Conservation (phyloP, 73 alveolate species). For the Tetrahymena borealis region DNA sequence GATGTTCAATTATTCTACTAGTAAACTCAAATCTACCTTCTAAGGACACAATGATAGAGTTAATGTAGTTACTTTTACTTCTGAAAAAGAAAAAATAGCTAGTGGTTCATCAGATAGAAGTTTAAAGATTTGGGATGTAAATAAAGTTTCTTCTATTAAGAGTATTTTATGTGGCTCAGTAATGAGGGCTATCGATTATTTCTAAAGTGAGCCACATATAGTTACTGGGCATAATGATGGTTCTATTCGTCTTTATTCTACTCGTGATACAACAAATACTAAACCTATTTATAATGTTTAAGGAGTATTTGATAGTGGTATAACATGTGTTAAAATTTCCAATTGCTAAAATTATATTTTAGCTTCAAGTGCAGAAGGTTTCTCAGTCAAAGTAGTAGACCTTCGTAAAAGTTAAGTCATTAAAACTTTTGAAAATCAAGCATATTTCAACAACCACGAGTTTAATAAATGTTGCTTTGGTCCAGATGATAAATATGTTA, state of each 20-base stretch:
- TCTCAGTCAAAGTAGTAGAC: conserved; percentile 9
- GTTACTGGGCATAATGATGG: conserved; percentile 38
- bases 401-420: conserved; percentile 22
- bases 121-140: conserved; percentile 27
- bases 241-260: conserved; percentile 32
- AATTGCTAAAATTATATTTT: conserved; percentile 4
- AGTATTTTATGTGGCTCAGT: conserved; percentile 11
- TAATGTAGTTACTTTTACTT: conserved; percentile 5
- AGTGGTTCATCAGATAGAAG: conserved; percentile 32
- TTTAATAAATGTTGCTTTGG: conserved; percentile 26
- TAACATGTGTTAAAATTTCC: conserved; percentile 19
- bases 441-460: conserved; percentile 11
- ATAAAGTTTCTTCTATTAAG: conserved; percentile 9
- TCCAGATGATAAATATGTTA: conserved; percentile 38
- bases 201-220: conserved; percentile 24
- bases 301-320: conserved; percentile 17
- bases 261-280: conserved; percentile 1
- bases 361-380: conserved; percentile 27
- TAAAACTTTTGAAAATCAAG: conserved; percentile 16
- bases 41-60: conserved; percentile 26
- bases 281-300: conserved; percentile 26
- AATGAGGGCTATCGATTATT: neutral
- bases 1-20: neutral
- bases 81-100: conserved; percentile 28
- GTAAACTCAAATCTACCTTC: conserved; percentile 16